A percentile compares a stretch with the other conserved stretches of the same genome.
Evolutionary conservation across 2,329 filamentous ascomycete genomes (phyloP).

Genomic region (Trichoderma koningii): DNA sequence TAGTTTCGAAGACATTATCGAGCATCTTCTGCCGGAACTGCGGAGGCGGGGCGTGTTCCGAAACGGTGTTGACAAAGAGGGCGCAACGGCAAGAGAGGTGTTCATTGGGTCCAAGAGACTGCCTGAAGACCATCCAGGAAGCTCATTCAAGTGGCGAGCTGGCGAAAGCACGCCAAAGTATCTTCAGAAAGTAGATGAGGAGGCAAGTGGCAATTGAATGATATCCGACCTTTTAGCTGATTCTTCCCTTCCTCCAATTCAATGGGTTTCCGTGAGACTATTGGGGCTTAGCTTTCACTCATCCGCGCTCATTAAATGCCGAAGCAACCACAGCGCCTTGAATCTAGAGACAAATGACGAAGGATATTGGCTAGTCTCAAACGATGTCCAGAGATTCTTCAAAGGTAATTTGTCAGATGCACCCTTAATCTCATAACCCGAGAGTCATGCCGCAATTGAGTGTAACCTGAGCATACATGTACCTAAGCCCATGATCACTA

Average conservation of each 20-base stretch:
- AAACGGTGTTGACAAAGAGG: conserved; percentile 26
- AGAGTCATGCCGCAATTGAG: conserved; percentile 4
- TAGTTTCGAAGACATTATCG: conserved; percentile 63
- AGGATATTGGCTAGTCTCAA: not conserved
- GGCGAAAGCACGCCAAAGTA: conserved; percentile 20
- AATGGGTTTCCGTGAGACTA: not conserved
- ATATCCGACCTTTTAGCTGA: not conserved
- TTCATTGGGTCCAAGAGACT: conserved; percentile 28
- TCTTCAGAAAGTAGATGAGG: not conserved
- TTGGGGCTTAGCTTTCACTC: not conserved
- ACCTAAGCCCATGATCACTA: conserved; percentile 6
- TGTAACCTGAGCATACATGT: not conserved
- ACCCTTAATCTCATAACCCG: not conserved
- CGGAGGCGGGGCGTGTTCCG: conserved; percentile 36
- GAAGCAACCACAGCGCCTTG: not conserved
- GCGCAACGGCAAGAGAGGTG: conserved; percentile 29
- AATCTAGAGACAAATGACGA: too few relatives aligned
- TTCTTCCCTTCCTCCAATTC: not conserved
- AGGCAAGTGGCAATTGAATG: not conserved
- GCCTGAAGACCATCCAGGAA: conserved; percentile 28
- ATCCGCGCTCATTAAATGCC: not conserved
- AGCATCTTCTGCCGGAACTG: conserved; percentile 64
- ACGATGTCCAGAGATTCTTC: not conserved
- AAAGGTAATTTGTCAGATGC: not conserved
- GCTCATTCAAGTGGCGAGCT: conserved; percentile 28